phyloP scores from a whole-genome alignment of 495 filamentous ascomycete genomes.

The Hypoxylon rickii region DNA sequence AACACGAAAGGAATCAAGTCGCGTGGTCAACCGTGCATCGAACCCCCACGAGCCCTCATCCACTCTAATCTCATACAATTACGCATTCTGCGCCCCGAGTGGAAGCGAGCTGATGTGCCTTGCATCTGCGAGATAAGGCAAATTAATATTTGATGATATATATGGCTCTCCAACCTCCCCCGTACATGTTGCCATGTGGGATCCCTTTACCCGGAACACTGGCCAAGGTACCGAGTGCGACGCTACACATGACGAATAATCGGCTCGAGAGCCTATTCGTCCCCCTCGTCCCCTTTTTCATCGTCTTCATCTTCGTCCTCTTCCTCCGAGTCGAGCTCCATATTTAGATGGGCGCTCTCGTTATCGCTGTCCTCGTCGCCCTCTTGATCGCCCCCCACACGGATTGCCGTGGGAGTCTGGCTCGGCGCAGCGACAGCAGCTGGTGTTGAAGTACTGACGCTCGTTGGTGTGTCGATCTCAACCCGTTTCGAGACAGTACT shows the following conservation, averaged over 20 bases:
- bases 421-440: not conserved
- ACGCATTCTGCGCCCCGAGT: conserved; percentile 10
- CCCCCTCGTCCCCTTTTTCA: conserved; percentile 40
- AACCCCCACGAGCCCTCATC: conserved; percentile 6
- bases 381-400: not conserved
- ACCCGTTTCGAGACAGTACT: conserved; percentile 31
- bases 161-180: conserved; percentile 10
- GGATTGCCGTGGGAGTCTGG: not conserved
- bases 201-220: conserved; percentile 30
- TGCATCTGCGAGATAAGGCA: conserved; percentile 25
- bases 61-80: conserved; percentile 4
- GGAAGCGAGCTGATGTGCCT: conserved; percentile 16
- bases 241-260: conserved; percentile 1
- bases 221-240: conserved; percentile 25
- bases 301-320: conserved; percentile 35
- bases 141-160: conserved; percentile 8
- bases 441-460: conserved; percentile 1
- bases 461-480: conserved; percentile 24
- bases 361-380: conserved; percentile 36
- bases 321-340: conserved; percentile 43
- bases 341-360: conserved; percentile 48
- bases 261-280: conserved; percentile 26
- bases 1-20: conserved; percentile 2
- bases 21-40: not conserved
- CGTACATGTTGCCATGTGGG: too few species aligned